These are phyloP conservation scores for Populus pruinosa DNA, from an alignment of 345 rosid species.

Conservation along the genomic window DNA sequence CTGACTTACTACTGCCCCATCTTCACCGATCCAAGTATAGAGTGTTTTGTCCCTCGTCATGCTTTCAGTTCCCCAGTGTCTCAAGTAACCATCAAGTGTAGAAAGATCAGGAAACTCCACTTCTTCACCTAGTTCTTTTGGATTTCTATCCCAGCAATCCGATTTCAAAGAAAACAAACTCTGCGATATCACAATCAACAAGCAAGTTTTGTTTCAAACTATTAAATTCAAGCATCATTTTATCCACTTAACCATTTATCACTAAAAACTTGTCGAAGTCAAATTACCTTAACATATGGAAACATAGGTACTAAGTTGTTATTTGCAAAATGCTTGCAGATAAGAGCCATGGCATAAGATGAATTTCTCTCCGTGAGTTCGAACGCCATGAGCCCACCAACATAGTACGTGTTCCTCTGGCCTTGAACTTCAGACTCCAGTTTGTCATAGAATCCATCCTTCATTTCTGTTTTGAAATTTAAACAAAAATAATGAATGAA, in stretches of 20 bases:
- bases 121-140: conserved; percentile 43
- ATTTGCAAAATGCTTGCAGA: conserved; percentile 61
- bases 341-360: conserved; percentile 55
- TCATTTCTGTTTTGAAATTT: conserved; percentile 43
- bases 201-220: not conserved
- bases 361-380: conserved; percentile 72
- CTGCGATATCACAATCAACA: conserved; percentile 28
- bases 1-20: conserved; percentile 33
- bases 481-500: not conserved
- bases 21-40: conserved; percentile 63
- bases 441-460: conserved; percentile 56
- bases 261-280: not conserved
- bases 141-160: conserved; percentile 13
- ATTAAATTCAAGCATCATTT: not conserved
- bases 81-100: conserved; percentile 52
- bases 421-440: conserved; percentile 68
- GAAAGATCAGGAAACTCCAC: conserved; percentile 51
- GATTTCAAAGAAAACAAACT: conserved; percentile 44
- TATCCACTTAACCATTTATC: not conserved
- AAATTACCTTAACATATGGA: conserved; percentile 55
- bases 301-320: conserved; percentile 31
- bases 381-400: conserved; percentile 67
- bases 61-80: conserved; percentile 52
- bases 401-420: conserved; percentile 47
- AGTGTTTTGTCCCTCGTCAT: conserved; percentile 34